phyloP scores from a whole-genome alignment of 2,329 filamentous ascomycete species.

The Arthrobotrys iridis region DNA sequence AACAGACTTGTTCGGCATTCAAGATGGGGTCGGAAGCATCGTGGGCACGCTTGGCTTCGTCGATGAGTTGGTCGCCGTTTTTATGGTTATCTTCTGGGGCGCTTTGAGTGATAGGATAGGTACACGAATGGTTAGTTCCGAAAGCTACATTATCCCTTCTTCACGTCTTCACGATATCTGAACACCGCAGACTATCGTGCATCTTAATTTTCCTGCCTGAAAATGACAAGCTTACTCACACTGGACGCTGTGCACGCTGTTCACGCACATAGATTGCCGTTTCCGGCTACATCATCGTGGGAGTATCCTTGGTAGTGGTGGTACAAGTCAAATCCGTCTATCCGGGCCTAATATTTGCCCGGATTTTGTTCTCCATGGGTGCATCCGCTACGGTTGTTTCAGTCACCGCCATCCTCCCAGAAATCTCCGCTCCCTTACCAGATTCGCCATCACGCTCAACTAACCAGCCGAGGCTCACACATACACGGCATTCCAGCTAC shows the following conservation, averaged over 20 bases:
- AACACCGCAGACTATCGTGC: not conserved
- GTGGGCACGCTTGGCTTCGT: conserved; percentile 86
- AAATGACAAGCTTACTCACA: not conserved
- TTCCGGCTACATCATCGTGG: conserved; percentile 83
- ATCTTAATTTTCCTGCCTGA: not conserved
- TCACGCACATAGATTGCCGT: conserved; percentile 67
- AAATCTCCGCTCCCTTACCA: conserved; percentile 65
- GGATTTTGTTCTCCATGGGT: conserved; percentile 87
- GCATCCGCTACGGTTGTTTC: conserved; percentile 73
- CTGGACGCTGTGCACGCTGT: conserved; percentile 29
- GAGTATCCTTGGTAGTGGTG: conserved; percentile 77
- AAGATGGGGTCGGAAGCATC: conserved; percentile 77
- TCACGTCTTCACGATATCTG: not conserved
- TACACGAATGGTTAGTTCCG: conserved; percentile 66
- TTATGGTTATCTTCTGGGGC: conserved; percentile 83
- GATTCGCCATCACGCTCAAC: not conserved
- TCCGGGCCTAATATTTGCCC: conserved; percentile 83
- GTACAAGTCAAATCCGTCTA: conserved; percentile 89
- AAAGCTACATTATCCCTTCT: not conserved
- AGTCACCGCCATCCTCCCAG: conserved; percentile 89
- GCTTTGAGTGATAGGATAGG: conserved; percentile 79
- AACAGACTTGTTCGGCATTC: conserved; percentile 80
- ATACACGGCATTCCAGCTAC: conserved; percentile 19
- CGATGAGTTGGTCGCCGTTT: conserved; percentile 81
- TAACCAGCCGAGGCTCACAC: conserved; percentile 13